Conservation (phyloP, 352 stramenopile species). For the Phytopythium kandeliae region DNA sequence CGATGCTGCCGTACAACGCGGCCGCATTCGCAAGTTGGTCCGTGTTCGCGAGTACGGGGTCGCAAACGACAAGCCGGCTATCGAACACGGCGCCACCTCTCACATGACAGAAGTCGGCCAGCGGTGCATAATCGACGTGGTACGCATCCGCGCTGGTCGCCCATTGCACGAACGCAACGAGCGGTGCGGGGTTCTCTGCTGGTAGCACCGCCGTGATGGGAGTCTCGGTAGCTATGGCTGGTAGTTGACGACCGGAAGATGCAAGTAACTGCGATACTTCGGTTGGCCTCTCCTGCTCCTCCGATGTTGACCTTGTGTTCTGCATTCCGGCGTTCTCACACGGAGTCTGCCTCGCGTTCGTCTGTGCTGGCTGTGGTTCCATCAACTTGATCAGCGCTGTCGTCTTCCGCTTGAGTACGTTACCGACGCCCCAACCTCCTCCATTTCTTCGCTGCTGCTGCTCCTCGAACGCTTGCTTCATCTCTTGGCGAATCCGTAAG, state of each 20-base stretch:
- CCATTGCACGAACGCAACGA: slow-evolving; percentile 74
- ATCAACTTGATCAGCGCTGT: slow-evolving; percentile 52
- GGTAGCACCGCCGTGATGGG: background rate
- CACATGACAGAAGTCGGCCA: slow-evolving; percentile 56
- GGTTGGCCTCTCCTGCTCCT: background rate
- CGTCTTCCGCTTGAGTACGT: slow-evolving; percentile 38
- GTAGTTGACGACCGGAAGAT: background rate
- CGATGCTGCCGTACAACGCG: slow-evolving; percentile 30
- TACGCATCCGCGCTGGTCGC: slow-evolving; percentile 33
- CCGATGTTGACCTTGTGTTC: background rate
- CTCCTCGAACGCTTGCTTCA: slow-evolving; percentile 4
- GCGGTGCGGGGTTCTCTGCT: slow-evolving; percentile 7
- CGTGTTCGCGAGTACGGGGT: slow-evolving; percentile 42
- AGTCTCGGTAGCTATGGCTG: background rate
- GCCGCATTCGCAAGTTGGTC: slow-evolving; percentile 27
- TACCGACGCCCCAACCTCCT: slow-evolving; percentile 17
- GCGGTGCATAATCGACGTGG: slow-evolving; percentile 45
- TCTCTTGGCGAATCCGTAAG: slow-evolving; percentile 10
- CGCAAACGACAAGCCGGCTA: slow-evolving; percentile 31
- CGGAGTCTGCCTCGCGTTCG: background rate
- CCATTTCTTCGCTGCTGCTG: slow-evolving; percentile 9
- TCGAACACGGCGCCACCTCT: slow-evolving; percentile 35
- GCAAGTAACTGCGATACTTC: background rate
- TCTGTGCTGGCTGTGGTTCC: slow-evolving; percentile 15
- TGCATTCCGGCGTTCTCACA: background rate